Evolutionary conservation across 2,329 filamentous ascomycete species (phyloP), one percentile per base, ranked within the genome.

Genomic region (Alternaria sp.): DNA sequence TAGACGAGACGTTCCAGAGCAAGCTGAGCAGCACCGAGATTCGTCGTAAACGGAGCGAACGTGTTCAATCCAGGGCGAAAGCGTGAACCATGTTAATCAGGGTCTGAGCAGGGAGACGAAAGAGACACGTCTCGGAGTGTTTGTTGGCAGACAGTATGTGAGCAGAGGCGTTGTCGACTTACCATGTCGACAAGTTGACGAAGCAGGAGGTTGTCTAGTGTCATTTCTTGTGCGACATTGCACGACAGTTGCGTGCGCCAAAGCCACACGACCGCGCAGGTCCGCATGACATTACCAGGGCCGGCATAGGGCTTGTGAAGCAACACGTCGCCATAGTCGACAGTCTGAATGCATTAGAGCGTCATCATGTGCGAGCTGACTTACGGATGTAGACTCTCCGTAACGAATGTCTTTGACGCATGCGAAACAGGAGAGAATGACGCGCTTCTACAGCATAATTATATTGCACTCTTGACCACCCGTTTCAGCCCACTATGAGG

Each of bases 11-110:
- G 66, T 97, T 96, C 79, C 87, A 89, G 27, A 86, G 87, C 63
- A 98, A 97, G 81, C 92, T 97, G 69, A 97, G 93, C 82, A 97
- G 94, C 80, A 96, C 94, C 1, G 91, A 91, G 59, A 97, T 97
- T 66, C 84, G 85, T 63, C 83, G 83, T 43, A 79, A 73, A 66
- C 66, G 69, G 36, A 73, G 70, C 54, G 76, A 78, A 62, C 69
- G 72, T 38, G 61, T 62, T 56, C 62, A 64, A 61, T 52, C 63
- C 36, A 70, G 56, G 56, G 62, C 67, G 44, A 69, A 72, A 54
- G 73, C 68, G 36, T 74, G 60, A 74, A 14, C 30, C 40, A 41
- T 40, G 56, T 49, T 43, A 28, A 44, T 49, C 40, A 14, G 36
- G 25, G 40, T 14, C 45, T 20, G 46, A 43, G 18, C 53, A 51